Percentiles rank a stretch among this genome's conserved stretches.
These are phyloP conservation scores for Candida berthetii DNA, from an alignment of 805 yeast genomes.

Conservation along the genomic window DNA sequence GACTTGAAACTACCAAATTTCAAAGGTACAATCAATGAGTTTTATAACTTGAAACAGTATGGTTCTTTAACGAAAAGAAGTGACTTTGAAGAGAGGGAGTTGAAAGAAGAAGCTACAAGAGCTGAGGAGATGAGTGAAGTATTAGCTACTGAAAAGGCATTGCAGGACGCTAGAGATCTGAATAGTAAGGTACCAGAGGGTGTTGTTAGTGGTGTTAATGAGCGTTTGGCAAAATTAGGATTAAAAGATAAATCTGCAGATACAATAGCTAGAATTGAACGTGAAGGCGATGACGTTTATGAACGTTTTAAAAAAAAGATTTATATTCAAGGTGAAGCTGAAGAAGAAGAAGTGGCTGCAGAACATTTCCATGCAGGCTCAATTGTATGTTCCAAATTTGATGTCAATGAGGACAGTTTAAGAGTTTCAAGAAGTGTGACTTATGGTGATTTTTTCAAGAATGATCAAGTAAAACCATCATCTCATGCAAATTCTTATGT, in stretches of 20 bases:
- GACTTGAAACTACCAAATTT: slow-evolving; percentile 24
- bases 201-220: slow-evolving; percentile 21
- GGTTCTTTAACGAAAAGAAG: slow-evolving; percentile 5
- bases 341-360: slow-evolving; percentile 1
- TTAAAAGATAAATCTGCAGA: slow-evolving; percentile 24
- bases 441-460: slow-evolving; percentile 56
- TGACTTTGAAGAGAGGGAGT: background rate
- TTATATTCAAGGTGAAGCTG: slow-evolving; percentile 9
- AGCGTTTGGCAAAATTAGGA: slow-evolving; percentile 29
- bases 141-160: slow-evolving; percentile 52
- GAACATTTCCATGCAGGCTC: background rate
- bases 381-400: slow-evolving; percentile 48
- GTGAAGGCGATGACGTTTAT: slow-evolving; percentile 11
- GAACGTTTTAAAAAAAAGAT: slow-evolving; percentile 14
- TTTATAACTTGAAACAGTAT: slow-evolving; percentile 3
- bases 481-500: slow-evolving; percentile 51
- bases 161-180: slow-evolving; percentile 46
- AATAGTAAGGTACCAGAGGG: slow-evolving; percentile 27
- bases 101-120: slow-evolving; percentile 6
- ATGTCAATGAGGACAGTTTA: slow-evolving; percentile 43
- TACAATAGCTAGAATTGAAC: slow-evolving; percentile 13
- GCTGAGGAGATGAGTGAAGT: slow-evolving; percentile 47
- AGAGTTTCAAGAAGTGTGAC: slow-evolving; percentile 66
- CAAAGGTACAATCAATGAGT: slow-evolving; percentile 27
- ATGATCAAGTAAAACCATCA: slow-evolving; percentile 9